Percentiles rank a stretch among this genome's conserved stretches.
Evolutionary conservation across 495 filamentous ascomycete species (phyloP).

Genomic region (Trichoderma reesei): DNA sequence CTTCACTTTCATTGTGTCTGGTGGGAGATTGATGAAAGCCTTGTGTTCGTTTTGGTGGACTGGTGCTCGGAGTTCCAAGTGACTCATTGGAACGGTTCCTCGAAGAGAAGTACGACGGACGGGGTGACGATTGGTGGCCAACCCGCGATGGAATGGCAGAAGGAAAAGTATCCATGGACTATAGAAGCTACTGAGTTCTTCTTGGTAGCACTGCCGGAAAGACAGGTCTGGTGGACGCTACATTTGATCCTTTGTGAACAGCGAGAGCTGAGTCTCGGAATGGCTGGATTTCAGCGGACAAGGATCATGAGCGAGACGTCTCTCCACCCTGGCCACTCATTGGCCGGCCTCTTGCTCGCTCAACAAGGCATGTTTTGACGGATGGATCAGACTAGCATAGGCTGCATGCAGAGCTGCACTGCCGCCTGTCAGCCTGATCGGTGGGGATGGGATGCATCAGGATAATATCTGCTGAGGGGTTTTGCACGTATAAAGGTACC

Average conservation of each 20-base stretch:
- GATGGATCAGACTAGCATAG: background rate
- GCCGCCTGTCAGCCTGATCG: background rate
- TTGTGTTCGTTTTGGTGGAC: background rate
- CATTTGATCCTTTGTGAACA: background rate
- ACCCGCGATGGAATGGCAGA: too few species aligned
- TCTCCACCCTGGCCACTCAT: background rate
- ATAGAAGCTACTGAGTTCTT: too few species aligned
- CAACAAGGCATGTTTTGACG: background rate
- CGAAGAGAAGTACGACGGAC: background rate
- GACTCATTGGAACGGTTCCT: background rate
- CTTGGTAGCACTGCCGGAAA: too few species aligned
- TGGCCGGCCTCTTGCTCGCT: background rate
- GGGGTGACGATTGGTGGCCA: too few species aligned
- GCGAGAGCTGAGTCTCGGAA: background rate
- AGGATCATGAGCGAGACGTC: background rate
- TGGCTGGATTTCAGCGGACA: background rate
- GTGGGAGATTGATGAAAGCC: background rate
- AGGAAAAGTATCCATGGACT: too few species aligned
- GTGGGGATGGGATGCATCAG: background rate
- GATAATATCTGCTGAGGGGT: background rate
- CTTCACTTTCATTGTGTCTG: background rate
- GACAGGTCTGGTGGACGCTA: too few species aligned
- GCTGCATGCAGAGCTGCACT: background rate
- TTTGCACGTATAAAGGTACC: background rate
- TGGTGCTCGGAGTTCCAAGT: background rate